phyloP scores from a whole-genome alignment of 371 early-diverging fungal genomes.

The Mucor plumbeus region DNA sequence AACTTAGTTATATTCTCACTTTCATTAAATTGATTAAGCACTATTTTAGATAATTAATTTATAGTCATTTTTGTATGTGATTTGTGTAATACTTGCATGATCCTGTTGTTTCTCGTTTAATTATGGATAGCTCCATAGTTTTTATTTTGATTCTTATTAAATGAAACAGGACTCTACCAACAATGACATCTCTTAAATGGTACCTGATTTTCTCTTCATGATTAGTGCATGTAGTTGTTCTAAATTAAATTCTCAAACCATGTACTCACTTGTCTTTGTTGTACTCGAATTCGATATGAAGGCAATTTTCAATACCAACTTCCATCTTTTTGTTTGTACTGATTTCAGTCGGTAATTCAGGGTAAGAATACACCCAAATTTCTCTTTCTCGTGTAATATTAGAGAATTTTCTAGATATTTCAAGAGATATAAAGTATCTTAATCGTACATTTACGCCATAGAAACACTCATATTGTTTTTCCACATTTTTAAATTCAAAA shows the following conservation, averaged over 20 bases:
- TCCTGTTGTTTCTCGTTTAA: conserved; percentile 91
- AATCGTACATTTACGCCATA: conserved; percentile 83
- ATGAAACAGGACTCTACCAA: conserved; percentile 93
- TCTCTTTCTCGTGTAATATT: conserved; percentile 72
- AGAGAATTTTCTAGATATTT: conserved; percentile 70
- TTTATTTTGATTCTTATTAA: conserved; percentile 96
- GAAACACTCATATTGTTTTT: conserved; percentile 85
- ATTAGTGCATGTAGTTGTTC: neutral
- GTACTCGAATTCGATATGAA: conserved; percentile 90
- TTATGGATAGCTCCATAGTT: conserved; percentile 94
- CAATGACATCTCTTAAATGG: conserved; percentile 92
- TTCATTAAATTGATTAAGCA: conserved; percentile 79
- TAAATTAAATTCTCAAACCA: neutral
- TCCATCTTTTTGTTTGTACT: conserved; percentile 88
- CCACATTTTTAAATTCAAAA: conserved; percentile 86
- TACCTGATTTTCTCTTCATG: conserved; percentile 45
- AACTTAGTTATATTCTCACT: conserved; percentile 94
- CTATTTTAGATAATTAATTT: conserved; percentile 61
- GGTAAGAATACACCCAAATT: conserved; percentile 82
- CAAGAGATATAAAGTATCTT: conserved; percentile 83
- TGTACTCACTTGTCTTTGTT: conserved; percentile 75
- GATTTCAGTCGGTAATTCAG: conserved; percentile 68
- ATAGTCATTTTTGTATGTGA: neutral
- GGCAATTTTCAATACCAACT: conserved; percentile 87
- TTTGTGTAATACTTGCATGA: conserved; percentile 34